These are phyloP conservation scores for Debaryomyces sp. DNA, from an alignment of 1,139 yeast genomes.

Conservation along the genomic window DNA sequence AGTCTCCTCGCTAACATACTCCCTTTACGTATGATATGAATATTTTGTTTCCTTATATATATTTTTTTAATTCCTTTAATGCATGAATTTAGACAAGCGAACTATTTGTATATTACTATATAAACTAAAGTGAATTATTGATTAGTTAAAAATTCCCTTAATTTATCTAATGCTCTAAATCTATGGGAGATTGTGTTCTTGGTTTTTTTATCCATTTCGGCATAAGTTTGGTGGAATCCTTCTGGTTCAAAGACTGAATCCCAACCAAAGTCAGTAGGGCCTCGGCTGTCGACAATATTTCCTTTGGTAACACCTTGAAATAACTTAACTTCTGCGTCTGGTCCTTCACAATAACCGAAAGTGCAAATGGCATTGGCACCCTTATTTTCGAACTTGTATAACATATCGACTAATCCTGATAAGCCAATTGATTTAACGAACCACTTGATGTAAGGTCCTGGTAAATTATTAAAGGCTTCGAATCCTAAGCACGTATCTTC, in stretches of 20 bases:
- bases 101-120: neutral
- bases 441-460: conserved; percentile 95
- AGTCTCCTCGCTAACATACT: neutral
- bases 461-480: conserved; percentile 75
- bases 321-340: conserved; percentile 66
- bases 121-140: conserved; percentile 15
- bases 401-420: conserved; percentile 73
- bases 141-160: conserved; percentile 56
- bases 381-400: conserved; percentile 80
- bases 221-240: conserved; percentile 74
- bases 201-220: conserved; percentile 79
- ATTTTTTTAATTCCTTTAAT: neutral
- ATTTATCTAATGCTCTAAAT: conserved; percentile 74
- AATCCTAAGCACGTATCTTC: conserved; percentile 95
- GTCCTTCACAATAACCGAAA: conserved; percentile 87
- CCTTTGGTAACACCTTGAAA: conserved; percentile 91
- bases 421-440: conserved; percentile 74
- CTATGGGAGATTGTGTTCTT: conserved; percentile 90
- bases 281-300: conserved; percentile 72
- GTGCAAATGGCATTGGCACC: conserved; percentile 90
- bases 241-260: conserved; percentile 86
- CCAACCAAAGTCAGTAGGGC: conserved; percentile 90
- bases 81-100: conserved; percentile 1
- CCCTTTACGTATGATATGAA: neutral
- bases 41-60: conserved; percentile 1